Percentiles rank a stretch among this genome's conserved stretches.
phyloP scores from a whole-genome alignment of 2,329 filamentous ascomycete genomes.

The Phyllosticta ampelicida region DNA sequence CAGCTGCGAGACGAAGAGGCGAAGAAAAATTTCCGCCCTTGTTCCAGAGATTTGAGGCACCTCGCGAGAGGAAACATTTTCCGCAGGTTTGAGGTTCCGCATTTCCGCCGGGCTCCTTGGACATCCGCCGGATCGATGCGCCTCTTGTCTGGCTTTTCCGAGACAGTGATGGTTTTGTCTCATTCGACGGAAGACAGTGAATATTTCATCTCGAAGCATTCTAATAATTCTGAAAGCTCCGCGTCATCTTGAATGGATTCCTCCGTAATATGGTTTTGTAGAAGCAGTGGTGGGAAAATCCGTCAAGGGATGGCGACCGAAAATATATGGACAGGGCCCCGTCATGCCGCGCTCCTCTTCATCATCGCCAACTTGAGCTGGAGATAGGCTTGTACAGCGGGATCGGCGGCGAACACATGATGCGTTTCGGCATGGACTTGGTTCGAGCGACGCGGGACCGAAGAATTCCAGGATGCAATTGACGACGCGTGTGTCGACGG shows the following conservation, averaged over 20 bases:
- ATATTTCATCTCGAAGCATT: too few species aligned
- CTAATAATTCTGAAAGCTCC: not conserved
- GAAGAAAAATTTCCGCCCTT: not conserved
- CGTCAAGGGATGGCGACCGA: not conserved
- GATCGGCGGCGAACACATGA: conserved; percentile 2
- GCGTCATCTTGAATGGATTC: not conserved
- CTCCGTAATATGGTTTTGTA: not conserved
- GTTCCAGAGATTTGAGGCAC: not conserved
- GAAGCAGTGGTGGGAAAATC: not conserved
- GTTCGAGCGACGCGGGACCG: conserved; percentile 11
- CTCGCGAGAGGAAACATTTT: not conserved
- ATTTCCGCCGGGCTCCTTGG: not conserved
- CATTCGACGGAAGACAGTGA: too few species aligned
- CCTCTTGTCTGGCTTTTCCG: not conserved
- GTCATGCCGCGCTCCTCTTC: not conserved
- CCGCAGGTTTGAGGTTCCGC: not conserved
- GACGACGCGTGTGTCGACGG: conserved; percentile 6
- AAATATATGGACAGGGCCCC: not conserved
- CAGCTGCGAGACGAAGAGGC: not conserved
- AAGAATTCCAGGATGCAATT: conserved; percentile 12
- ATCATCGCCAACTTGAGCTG: conserved; percentile 11
- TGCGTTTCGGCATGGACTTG: conserved; percentile 6
- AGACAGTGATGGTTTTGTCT: too few species aligned
- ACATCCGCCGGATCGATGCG: not conserved
- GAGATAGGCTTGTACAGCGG: conserved; percentile 10